These are phyloP conservation scores for Tulasnella sp. DNA, from an alignment of 768 basidiomycete species.

Conservation along the genomic window DNA sequence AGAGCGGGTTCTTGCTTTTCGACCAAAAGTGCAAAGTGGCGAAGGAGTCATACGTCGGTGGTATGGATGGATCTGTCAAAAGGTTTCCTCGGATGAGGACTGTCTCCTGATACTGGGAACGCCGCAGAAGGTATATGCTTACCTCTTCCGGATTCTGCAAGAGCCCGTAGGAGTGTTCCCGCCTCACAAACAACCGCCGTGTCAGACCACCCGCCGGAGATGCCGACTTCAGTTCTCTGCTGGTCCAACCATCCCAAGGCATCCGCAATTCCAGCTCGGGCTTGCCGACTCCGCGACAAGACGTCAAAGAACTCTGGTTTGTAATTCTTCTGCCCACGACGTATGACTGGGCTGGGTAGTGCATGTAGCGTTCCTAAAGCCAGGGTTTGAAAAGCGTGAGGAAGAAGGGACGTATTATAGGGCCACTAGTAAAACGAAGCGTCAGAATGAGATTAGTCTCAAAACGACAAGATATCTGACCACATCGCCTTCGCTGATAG, in stretches of 20 bases:
- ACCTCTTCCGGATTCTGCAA: neutral
- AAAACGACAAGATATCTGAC: conserved; percentile 30
- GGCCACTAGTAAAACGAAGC: conserved; percentile 16
- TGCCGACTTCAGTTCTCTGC: neutral
- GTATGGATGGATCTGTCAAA: neutral
- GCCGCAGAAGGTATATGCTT: neutral
- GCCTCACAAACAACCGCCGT: neutral
- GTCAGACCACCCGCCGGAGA: neutral
- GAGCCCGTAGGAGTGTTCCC: neutral
- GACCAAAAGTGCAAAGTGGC: neutral
- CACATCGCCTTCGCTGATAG: conserved; percentile 29
- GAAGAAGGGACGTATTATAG: conserved; percentile 32
- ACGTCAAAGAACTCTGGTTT: conserved; percentile 80
- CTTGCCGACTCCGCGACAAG: conserved; percentile 44
- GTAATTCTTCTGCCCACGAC: conserved; percentile 65
- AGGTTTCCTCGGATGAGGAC: neutral
- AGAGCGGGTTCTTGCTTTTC: neutral
- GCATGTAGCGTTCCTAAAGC: conserved; percentile 75
- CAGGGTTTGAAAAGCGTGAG: conserved; percentile 76
- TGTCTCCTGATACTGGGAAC: no score
- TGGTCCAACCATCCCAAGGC: conserved; percentile 43
- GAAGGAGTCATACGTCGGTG: conserved; percentile 1
- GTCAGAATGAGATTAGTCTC: neutral
- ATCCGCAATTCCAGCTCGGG: conserved; percentile 45
- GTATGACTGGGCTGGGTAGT: conserved; percentile 73